Evolutionary conservation across 2,329 filamentous ascomycete species (phyloP).

Genomic region (Rosellinia necatrix): DNA sequence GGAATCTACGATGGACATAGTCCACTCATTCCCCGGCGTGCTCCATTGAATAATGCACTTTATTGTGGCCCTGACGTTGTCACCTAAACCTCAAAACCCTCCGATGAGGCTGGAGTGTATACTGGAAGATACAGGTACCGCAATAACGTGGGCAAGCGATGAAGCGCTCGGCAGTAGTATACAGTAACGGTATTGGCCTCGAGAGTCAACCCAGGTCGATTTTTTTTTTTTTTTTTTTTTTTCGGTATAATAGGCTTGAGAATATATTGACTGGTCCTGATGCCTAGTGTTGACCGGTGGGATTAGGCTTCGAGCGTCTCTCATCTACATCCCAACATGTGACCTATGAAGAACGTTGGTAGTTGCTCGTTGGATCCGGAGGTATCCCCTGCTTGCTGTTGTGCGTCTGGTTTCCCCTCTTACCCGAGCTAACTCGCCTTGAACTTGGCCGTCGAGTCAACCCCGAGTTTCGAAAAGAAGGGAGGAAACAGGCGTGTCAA

Average conservation of each 20-base stretch:
- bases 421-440: too few species aligned
- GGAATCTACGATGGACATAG: background rate
- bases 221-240: too few species aligned
- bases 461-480: background rate
- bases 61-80: background rate
- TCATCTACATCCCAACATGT: background rate
- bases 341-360: too few species aligned
- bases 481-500: background rate
- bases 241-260: too few species aligned
- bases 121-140: background rate
- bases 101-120: background rate
- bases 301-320: constrained; percentile 7
- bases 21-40: background rate
- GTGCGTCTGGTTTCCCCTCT: too few species aligned
- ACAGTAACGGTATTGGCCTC: background rate
- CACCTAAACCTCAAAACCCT: background rate
- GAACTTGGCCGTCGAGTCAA: too few species aligned
- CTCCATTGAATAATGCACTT: background rate
- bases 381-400: too few species aligned
- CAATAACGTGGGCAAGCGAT: background rate
- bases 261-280: background rate
- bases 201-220: background rate
- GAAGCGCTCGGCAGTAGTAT: background rate
- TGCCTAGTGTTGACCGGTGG: background rate
- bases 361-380: too few species aligned